These are phyloP conservation scores for Amylostereum areolatum DNA, from an alignment of 1,284 basidiomycete genomes.

Conservation along the genomic window DNA sequence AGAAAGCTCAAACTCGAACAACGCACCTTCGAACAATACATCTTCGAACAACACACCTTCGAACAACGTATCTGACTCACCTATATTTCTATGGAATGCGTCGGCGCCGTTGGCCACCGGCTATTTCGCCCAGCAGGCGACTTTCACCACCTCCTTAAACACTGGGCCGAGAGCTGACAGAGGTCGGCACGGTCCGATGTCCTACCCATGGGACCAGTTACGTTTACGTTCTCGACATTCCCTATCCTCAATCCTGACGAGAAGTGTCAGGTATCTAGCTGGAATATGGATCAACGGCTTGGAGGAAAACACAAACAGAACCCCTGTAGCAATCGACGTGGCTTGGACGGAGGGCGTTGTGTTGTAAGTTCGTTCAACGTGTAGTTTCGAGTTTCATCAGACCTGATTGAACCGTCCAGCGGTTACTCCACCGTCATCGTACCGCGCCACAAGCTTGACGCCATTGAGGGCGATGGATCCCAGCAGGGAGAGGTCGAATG, in stretches of 20 bases:
- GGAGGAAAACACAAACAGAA: neutral
- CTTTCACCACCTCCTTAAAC: too few relatives aligned
- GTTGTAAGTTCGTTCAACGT: neutral
- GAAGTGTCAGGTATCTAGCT: neutral
- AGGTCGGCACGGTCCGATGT: too few relatives aligned
- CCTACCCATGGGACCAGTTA: neutral
- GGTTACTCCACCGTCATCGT: neutral
- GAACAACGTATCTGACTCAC: too few relatives aligned
- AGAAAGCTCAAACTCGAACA: neutral
- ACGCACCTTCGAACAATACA: neutral
- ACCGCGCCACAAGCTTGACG: neutral
- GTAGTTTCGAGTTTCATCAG: neutral
- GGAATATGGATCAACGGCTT: neutral
- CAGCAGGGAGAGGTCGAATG: neutral
- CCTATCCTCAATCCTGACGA: neutral
- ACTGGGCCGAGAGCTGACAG: too few relatives aligned
- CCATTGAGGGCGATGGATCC: neutral
- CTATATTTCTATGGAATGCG: too few relatives aligned
- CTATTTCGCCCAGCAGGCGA: neutral
- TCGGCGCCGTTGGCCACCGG: too few relatives aligned
- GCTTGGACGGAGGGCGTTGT: neutral
- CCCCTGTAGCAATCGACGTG: neutral
- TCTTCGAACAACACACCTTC: too few relatives aligned
- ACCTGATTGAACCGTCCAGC: neutral
- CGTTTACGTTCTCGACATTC: neutral